Conservation (phyloP, 768 basidiomycete genomes). For the Leccinum rimulosum region DNA sequence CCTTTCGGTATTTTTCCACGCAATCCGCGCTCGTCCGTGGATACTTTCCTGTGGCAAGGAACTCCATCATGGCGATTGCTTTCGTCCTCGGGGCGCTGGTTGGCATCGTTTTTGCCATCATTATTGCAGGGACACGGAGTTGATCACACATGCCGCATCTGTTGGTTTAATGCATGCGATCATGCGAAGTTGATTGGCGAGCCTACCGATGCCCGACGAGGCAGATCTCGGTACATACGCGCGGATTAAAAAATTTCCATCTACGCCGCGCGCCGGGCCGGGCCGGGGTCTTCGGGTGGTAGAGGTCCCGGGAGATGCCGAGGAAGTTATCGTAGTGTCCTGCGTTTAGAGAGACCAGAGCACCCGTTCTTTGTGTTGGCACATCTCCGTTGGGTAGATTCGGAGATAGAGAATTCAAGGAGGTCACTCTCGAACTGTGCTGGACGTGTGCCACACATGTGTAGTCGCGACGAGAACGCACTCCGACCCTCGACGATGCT, state of each 20-base stretch:
- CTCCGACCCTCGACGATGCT: neutral
- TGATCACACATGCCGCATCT: neutral
- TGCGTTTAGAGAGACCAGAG: neutral
- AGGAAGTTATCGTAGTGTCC: neutral
- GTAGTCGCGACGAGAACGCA: neutral
- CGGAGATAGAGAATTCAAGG: neutral
- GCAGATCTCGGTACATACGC: neutral
- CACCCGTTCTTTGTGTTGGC: neutral
- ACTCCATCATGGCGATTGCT: constrained; percentile 42
- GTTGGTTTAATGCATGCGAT: neutral
- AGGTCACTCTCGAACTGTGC: neutral
- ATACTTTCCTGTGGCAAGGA: constrained; percentile 52
- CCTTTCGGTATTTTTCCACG: constrained; percentile 51
- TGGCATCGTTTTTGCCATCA: constrained; percentile 41
- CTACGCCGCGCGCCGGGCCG: neutral
- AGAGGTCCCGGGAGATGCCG: neutral
- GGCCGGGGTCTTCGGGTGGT: neutral
- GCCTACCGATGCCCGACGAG: neutral
- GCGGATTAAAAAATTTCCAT: neutral
- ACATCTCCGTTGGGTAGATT: neutral
- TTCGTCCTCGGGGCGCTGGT: constrained; percentile 40
- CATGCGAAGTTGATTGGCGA: neutral
- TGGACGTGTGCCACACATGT: neutral
- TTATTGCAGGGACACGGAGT: constrained; percentile 31
- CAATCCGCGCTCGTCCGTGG: constrained; percentile 50